Evolutionary conservation across 192 early-diverging fungal species (phyloP), one percentile per base, ranked within the genome.

Genomic region (Backusella australiensis): DNA sequence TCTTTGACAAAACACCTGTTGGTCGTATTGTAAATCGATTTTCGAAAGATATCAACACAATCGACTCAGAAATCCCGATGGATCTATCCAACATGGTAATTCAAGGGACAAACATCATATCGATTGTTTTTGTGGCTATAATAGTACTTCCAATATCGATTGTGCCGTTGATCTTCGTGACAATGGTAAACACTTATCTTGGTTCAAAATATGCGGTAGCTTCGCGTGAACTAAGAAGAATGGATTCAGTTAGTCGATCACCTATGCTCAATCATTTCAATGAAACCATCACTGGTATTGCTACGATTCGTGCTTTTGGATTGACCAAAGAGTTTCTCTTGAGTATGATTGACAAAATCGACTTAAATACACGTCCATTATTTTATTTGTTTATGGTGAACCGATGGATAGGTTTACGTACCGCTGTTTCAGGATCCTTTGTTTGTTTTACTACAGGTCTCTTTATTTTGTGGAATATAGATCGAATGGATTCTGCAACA

Each of bases 21-120:
- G 94, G 95, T 26, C 90, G 93, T n/a, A 90, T 97, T 29, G 88
- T 96, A 78, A 98, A 96, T 81, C 86, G 97, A 35, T 96, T 95
- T 77, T 91, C 93, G 5, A 92, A 93, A 63, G 95, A 98, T 80
- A 91, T 97, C 78, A 90, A 89, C 39, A 85, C 89, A 2, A 82
- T 97, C 71, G 95, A 97, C 75, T 85, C 86, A 14, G 66, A 56
- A 1, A 79, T 91, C 53, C 84, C 89, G 36, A 80, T 83, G 29
- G 78, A 79, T 46, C 75, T 91, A 53, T 79, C 78, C 35, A 83
- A 72, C 49, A 88, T 89, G 53, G 9, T 89, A 21, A 35, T 59
- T 19, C 77, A 90, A 63, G 39, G 79, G n/a, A 59, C 93, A 29
- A 83, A 72, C 14, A 78, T 87, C n/a, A 53, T 85, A 44, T 79